phyloP scores from a whole-genome alignment of 2,329 filamentous ascomycete species.

The Ceratocystis cacaofunesta region DNA sequence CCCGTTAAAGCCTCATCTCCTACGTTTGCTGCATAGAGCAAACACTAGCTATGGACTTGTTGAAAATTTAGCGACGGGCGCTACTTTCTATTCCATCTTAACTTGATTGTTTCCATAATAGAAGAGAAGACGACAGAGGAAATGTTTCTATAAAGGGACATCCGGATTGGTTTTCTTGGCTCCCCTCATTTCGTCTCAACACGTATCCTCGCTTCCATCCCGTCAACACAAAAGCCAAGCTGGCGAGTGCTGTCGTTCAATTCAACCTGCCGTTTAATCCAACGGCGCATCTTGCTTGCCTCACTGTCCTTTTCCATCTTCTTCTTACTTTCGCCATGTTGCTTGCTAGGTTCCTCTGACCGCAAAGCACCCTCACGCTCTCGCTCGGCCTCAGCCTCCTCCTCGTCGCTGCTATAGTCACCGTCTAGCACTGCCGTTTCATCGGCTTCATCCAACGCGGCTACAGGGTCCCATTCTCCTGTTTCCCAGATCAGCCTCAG shows the following conservation, averaged over 20 bases:
- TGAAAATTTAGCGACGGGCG: not conserved
- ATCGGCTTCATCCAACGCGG: conserved; percentile 44
- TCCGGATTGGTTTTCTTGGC: not conserved
- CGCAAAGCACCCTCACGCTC: conserved; percentile 21
- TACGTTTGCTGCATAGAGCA: not conserved
- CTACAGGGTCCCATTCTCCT: conserved; percentile 73
- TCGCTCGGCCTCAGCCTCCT: conserved; percentile 29
- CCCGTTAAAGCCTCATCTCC: not conserved
- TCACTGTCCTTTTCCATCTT: conserved; percentile 22
- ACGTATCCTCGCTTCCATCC: conserved; percentile 52
- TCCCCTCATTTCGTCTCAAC: conserved; percentile 28
- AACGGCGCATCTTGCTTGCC: conserved; percentile 36
- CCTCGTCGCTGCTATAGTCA: conserved; percentile 38
- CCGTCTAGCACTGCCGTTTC: conserved; percentile 31
- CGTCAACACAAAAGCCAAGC: conserved; percentile 72
- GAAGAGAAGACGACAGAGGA: not conserved
- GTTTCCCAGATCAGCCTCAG: conserved; percentile 73
- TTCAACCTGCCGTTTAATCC: conserved; percentile 65
- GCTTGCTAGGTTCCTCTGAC: conserved; percentile 17
- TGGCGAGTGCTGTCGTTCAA: conserved; percentile 65
- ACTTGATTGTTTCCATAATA: not conserved
- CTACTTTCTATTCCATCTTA: not conserved
- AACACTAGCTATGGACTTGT: not conserved
- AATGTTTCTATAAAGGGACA: not conserved
- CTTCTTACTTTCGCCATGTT: conserved; percentile 19